These are phyloP conservation scores for Taphrina wiesneri DNA, from an alignment of 1,139 yeast species.

Conservation along the genomic window DNA sequence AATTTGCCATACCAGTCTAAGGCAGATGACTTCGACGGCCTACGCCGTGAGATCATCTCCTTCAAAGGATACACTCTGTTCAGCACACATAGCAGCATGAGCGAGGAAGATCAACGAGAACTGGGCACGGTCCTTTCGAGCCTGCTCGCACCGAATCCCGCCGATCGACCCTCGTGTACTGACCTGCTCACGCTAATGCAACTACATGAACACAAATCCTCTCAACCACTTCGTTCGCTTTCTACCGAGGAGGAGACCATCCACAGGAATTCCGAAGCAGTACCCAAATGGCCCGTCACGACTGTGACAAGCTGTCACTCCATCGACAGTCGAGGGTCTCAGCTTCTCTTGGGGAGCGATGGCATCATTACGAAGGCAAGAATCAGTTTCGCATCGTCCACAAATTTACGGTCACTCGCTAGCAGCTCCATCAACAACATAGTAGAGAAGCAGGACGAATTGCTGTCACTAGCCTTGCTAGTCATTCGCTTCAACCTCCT, in stretches of 20 bases:
- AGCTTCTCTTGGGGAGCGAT: neutral
- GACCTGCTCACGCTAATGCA: constrained; percentile 47
- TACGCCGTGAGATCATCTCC: constrained; percentile 50
- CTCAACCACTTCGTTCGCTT: neutral
- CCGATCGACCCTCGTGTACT: constrained; percentile 52
- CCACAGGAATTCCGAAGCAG: neutral
- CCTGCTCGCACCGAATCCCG: constrained; percentile 48
- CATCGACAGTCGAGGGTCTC: neutral
- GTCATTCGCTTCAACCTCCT: neutral
- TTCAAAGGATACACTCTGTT: constrained; percentile 44
- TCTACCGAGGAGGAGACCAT: neutral
- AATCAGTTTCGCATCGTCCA: neutral
- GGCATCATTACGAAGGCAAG: neutral
- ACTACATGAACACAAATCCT: neutral
- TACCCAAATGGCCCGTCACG: constrained; percentile 2
- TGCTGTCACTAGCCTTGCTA: neutral
- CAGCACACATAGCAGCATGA: constrained; percentile 40
- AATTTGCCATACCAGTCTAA: constrained; percentile 49
- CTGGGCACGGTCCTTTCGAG: constrained; percentile 49
- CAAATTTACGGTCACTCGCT: neutral
- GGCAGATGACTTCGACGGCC: constrained; percentile 47
- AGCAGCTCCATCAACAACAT: neutral
- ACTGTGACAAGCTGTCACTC: neutral
- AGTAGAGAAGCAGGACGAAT: neutral
- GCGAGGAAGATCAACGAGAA: constrained; percentile 49